Evolutionary conservation across 164 flowering plant genomes (phyloP).

Genomic region (Protea cynaroides): DNA sequence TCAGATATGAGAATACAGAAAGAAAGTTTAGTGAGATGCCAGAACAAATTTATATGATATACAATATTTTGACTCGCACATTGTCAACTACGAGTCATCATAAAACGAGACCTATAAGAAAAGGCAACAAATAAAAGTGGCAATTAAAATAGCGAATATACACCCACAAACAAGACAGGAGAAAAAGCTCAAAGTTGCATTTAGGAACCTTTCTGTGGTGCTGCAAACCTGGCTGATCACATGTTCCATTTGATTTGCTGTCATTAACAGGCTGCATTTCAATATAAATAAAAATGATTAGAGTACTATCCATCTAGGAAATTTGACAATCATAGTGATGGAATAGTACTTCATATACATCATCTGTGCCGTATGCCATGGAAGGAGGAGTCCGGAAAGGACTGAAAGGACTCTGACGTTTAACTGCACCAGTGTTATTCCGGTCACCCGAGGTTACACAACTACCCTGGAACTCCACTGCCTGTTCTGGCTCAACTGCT

Average conservation of each 20-base stretch:
- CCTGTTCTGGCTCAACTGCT: conserved; percentile 28
- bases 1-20: conserved; percentile 2
- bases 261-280: conserved; percentile 45
- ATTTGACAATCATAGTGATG: background rate
- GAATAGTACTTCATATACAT: conserved; percentile 31
- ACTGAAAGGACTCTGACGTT: conserved; percentile 69
- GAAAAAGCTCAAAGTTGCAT: background rate
- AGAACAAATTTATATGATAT: background rate
- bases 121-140: background rate
- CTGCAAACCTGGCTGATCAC: conserved; percentile 42
- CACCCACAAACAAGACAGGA: background rate
- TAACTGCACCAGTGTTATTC: conserved; percentile 9
- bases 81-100: conserved; percentile 2
- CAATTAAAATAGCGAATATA: background rate
- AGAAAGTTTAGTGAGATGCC: background rate
- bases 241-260: conserved; percentile 25
- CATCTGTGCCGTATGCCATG: conserved; percentile 44
- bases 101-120: background rate
- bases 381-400: conserved; percentile 94
- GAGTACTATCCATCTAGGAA: conserved; percentile 1
- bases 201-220: conserved; percentile 71
- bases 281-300: conserved; percentile 9
- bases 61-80: background rate
- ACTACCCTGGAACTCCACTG: conserved; percentile 12
- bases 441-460: conserved; percentile 14